Conservation (phyloP, 2,329 filamentous ascomycete species). For the Leptographium flavum region DNA sequence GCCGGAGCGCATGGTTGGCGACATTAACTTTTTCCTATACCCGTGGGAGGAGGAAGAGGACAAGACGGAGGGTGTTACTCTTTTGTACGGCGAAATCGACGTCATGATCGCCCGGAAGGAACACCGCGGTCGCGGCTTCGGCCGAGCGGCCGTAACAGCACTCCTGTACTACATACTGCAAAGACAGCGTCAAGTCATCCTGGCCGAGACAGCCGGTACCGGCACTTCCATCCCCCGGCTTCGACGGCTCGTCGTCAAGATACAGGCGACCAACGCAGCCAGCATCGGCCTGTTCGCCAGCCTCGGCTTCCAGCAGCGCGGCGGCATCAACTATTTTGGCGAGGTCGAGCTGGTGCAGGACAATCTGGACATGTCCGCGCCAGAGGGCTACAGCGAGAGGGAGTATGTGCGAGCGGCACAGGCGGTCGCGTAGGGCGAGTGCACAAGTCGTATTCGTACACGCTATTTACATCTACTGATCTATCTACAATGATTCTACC, state of each 20-base stretch:
- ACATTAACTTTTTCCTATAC: slow-evolving; percentile 70
- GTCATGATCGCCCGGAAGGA: slow-evolving; percentile 62
- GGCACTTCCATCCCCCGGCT: slow-evolving; percentile 7
- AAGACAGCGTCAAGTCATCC: slow-evolving; percentile 34
- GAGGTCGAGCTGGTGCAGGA: slow-evolving; percentile 35
- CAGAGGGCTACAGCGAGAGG: slow-evolving; percentile 6
- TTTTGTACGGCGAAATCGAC: slow-evolving; percentile 57
- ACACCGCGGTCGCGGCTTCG: slow-evolving; percentile 49
- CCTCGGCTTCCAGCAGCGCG: slow-evolving; percentile 37
- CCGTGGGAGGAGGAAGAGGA: slow-evolving; percentile 41
- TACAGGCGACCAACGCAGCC: slow-evolving; percentile 37
- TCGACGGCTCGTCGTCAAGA: slow-evolving; percentile 24
- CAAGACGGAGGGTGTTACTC: slow-evolving; percentile 26
- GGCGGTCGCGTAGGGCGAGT: too few relatives aligned
- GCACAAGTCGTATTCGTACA: too few relatives aligned
- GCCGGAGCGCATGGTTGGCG: slow-evolving; percentile 49
- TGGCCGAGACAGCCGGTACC: slow-evolving; percentile 30
- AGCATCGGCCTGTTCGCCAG: slow-evolving; percentile 37
- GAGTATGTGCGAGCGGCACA: slow-evolving; percentile 1
- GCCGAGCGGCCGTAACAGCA: slow-evolving; percentile 46
- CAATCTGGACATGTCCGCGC: slow-evolving; percentile 13
- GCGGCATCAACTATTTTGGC: slow-evolving; percentile 43
- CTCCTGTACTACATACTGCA: slow-evolving; percentile 55
- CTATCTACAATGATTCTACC: too few relatives aligned
- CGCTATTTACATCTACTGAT: too few relatives aligned